These are phyloP conservation scores for Nyssa sinensis DNA, from an alignment of 148 eudicot genomes.

Conservation along the genomic window DNA sequence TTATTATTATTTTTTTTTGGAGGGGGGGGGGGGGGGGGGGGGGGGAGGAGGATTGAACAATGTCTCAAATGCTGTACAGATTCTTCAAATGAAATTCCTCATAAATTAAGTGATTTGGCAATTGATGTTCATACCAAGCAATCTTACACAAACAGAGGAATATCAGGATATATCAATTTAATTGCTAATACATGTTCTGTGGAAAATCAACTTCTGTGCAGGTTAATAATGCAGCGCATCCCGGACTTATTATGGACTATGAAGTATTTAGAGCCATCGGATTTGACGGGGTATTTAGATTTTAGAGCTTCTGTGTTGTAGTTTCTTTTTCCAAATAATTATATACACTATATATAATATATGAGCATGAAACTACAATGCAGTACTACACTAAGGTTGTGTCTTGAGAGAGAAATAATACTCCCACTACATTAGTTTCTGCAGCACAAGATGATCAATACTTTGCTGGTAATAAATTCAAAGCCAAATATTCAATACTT, in stretches of 20 bases:
- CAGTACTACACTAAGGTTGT: background rate
- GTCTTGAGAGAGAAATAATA: background rate
- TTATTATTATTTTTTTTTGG: too few relatives aligned
- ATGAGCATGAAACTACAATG: too few relatives aligned
- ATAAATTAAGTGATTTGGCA: background rate
- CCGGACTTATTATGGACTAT: background rate
- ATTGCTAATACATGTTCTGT: background rate
- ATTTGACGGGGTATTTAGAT: background rate
- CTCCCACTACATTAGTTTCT: background rate
- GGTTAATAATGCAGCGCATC: background rate
- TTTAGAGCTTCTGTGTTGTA: background rate
- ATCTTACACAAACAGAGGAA: too few relatives aligned
- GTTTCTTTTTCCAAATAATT: too few relatives aligned
- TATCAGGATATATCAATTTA: background rate
- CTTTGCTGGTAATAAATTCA: background rate
- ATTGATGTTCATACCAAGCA: background rate
- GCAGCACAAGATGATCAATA: background rate
- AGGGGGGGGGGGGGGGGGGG: too few relatives aligned
- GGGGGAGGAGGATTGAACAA: too few relatives aligned
- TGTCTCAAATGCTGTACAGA: too few relatives aligned
- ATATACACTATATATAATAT: too few relatives aligned
- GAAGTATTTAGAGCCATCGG: background rate
- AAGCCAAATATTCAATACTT: too few relatives aligned
- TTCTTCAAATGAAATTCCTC: background rate
- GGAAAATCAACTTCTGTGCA: background rate